Conservation (phyloP, 2,329 filamentous ascomycete species). For the Colletotrichum sp. region DNA sequence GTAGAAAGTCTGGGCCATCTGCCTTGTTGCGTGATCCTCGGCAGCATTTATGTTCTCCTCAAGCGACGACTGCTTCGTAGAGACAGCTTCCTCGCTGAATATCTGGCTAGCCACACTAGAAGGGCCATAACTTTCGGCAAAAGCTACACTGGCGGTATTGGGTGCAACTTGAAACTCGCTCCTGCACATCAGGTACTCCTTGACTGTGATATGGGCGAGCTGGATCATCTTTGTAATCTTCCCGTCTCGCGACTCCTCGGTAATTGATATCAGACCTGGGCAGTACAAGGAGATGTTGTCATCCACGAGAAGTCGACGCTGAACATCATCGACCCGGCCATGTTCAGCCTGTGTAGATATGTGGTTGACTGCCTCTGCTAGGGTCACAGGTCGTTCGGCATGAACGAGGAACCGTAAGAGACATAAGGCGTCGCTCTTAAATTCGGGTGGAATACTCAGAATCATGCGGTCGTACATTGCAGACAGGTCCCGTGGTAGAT, state of each 20-base stretch:
- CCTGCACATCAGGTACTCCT: conserved; percentile 23
- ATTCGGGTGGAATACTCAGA: conserved; percentile 10
- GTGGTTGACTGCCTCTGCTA: conserved; percentile 23
- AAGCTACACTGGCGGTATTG: not conserved
- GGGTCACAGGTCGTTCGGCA: conserved; percentile 14
- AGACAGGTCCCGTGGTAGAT: not conserved
- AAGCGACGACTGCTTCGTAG: not conserved
- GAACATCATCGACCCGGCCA: not conserved
- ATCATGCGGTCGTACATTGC: not conserved
- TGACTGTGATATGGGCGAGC: conserved; percentile 28
- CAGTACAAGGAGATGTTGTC: no score
- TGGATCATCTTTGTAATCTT: conserved; percentile 14
- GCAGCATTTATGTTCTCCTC: not conserved
- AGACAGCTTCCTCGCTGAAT: not conserved
- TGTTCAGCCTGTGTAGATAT: conserved; percentile 4
- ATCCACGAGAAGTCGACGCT: not conserved
- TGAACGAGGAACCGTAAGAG: conserved; percentile 27
- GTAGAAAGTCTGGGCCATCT: not conserved
- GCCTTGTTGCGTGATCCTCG: not conserved
- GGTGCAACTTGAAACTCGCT: not conserved
- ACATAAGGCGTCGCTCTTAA: conserved; percentile 16
- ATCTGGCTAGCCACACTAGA: not conserved
- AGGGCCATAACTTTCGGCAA: not conserved
- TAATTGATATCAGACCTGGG: conserved; percentile 19
- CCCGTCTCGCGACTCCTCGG: not conserved